phyloP scores from a whole-genome alignment of 2,329 filamentous ascomycete species.

The Cercospora zeae-maydis region DNA sequence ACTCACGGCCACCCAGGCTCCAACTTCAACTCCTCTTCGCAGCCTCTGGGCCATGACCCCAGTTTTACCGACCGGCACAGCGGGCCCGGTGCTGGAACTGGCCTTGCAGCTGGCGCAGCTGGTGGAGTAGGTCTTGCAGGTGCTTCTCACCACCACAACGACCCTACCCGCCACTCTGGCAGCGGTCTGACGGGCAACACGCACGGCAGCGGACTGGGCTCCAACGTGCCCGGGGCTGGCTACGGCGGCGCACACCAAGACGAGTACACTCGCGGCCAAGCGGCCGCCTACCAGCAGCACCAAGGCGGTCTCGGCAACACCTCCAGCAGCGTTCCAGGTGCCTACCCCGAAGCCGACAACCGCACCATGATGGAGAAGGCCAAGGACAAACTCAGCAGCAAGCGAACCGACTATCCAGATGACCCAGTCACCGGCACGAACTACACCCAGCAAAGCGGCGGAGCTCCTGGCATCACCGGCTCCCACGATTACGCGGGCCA shows the following conservation, averaged over 20 bases:
- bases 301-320: not conserved
- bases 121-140: slow-evolving; percentile 14
- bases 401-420: slow-evolving; percentile 16
- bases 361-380: slow-evolving; percentile 17
- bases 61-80: slow-evolving; percentile 15
- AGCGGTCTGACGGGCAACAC: slow-evolving; percentile 2
- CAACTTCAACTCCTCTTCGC: slow-evolving; percentile 11
- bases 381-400: slow-evolving; percentile 15
- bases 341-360: slow-evolving; percentile 13
- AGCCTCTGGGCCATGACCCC: slow-evolving; percentile 17
- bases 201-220: not conserved
- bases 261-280: slow-evolving; percentile 10
- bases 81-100: slow-evolving; percentile 10
- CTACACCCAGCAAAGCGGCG: slow-evolving; percentile 10
- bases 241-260: slow-evolving; percentile 5
- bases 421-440: slow-evolving; percentile 17
- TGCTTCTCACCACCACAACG: slow-evolving; percentile 14
- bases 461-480: not conserved
- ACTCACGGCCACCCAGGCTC: slow-evolving; percentile 1
- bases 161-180: not conserved
- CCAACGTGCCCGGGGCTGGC: not conserved
- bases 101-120: slow-evolving; percentile 9
- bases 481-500: not conserved
- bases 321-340: slow-evolving; percentile 3
- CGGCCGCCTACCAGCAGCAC: slow-evolving; percentile 6